phyloP scores from a whole-genome alignment of 208 protist species.

The Wallacemonas sp. region DNA sequence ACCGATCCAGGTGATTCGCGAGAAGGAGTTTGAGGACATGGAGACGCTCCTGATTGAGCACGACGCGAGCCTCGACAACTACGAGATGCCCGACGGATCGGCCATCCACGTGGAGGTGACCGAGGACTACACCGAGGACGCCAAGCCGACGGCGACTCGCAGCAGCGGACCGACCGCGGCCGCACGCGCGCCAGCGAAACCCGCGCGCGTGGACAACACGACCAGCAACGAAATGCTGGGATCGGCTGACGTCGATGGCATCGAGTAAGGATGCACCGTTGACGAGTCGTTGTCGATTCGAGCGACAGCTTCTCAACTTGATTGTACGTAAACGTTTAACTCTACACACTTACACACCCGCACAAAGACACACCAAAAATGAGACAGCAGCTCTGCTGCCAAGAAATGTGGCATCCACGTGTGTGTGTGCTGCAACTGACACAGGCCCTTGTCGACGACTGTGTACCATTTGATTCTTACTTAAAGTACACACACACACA shows the following conservation, averaged over 20 bases:
- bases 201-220: constrained; percentile 22
- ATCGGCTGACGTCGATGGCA: constrained; percentile 63
- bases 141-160: background rate
- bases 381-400: no score
- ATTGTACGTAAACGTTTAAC: no score
- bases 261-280: constrained; percentile 43
- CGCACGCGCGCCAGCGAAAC: constrained; percentile 1
- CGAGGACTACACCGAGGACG: constrained; percentile 13
- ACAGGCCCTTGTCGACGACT: background rate
- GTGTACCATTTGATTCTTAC: no score
- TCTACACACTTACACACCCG: no score
- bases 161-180: background rate
- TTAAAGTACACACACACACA: background rate
- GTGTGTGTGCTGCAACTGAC: no score
- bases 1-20: constrained; percentile 79
- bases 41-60: constrained; percentile 74
- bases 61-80: constrained; percentile 71
- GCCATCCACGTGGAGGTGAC: constrained; percentile 24
- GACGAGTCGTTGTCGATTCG: background rate
- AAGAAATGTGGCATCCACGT: no score
- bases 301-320: background rate
- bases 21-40: constrained; percentile 84
- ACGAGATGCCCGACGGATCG: constrained; percentile 28
- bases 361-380: no score
- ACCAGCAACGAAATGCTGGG: constrained; percentile 42